Percentiles rank a stretch among this genome's conserved stretches.
Evolutionary conservation across 352 stramenopile species (phyloP).

Genomic region (Globisporangium sylvaticum): DNA sequence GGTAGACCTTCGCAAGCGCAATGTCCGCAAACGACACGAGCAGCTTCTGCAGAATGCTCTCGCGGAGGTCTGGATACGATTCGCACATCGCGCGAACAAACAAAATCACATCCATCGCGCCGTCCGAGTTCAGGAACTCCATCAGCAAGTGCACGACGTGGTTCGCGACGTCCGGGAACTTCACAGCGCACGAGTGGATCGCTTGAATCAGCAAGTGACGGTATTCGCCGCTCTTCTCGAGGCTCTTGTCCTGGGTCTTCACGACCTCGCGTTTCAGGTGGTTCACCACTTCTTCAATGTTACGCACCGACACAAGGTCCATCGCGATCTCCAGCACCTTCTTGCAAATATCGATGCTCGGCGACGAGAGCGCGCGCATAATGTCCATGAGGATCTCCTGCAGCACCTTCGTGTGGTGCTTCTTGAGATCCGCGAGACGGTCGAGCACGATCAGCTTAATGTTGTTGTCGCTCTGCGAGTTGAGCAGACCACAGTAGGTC

Average conservation of each 20-base stretch:
- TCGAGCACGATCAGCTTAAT: slow-evolving; percentile 99
- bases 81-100: slow-evolving; percentile 99
- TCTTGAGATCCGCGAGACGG: slow-evolving; percentile 95
- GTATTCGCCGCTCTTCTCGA: slow-evolving; percentile 97
- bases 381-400: slow-evolving; percentile 99
- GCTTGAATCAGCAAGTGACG: slow-evolving; percentile 96
- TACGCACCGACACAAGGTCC: slow-evolving; percentile 95
- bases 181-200: slow-evolving; percentile 97
- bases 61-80: slow-evolving; percentile 92
- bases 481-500: slow-evolving; percentile 97
- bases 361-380: slow-evolving; percentile 93
- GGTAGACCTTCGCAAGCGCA: slow-evolving; percentile 93
- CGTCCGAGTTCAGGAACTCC: slow-evolving; percentile 97
- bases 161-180: slow-evolving; percentile 97
- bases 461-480: slow-evolving; percentile 99
- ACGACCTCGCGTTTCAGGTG: slow-evolving; percentile 90
- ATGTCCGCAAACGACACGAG: slow-evolving; percentile 94
- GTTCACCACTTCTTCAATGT: slow-evolving; percentile 97
- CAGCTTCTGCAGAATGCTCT: slow-evolving; percentile 93
- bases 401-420: slow-evolving; percentile 95
- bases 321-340: slow-evolving; percentile 98
- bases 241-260: slow-evolving; percentile 85
- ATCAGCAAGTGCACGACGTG: slow-evolving; percentile 98
- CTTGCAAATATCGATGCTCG: slow-evolving; percentile 98
- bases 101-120: slow-evolving; percentile 97